Percentiles rank a stretch among this genome's conserved stretches.
phyloP scores from a whole-genome alignment of 2,329 filamentous ascomycete species.

The Penicillium sp. region DNA sequence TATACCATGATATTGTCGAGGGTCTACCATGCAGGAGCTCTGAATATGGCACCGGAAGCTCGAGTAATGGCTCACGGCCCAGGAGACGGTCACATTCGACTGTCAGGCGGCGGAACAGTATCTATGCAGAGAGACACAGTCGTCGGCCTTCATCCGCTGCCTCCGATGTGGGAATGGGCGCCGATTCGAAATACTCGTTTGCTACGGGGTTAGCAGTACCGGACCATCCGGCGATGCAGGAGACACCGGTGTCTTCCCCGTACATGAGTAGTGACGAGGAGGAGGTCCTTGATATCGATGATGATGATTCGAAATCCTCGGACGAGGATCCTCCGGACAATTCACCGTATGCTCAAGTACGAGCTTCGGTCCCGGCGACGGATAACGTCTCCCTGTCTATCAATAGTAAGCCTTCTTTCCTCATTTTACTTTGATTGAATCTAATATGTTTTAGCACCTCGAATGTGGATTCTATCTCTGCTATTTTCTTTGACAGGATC shows the following conservation, averaged over 20 bases:
- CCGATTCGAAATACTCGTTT: slow-evolving; percentile 34
- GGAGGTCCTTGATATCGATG: slow-evolving; percentile 28
- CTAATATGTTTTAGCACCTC: slow-evolving; percentile 51
- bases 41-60: slow-evolving; percentile 16
- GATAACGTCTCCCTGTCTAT: slow-evolving; percentile 77
- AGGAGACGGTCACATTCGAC: slow-evolving; percentile 18
- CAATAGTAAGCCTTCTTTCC: slow-evolving; percentile 50
- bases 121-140: slow-evolving; percentile 13
- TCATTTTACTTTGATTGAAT: not conserved
- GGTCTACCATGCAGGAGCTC: slow-evolving; percentile 8
- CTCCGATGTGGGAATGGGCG: slow-evolving; percentile 33
- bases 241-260: slow-evolving; percentile 24
- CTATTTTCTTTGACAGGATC: slow-evolving; percentile 77
- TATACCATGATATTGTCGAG: not conserved
- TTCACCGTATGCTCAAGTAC: slow-evolving; percentile 65
- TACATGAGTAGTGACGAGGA: slow-evolving; percentile 23
- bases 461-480: slow-evolving; percentile 80
- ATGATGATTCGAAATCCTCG: slow-evolving; percentile 29
- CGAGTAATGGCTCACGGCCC: slow-evolving; percentile 7
- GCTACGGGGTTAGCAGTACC: slow-evolving; percentile 28
- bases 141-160: slow-evolving; percentile 29
- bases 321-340: slow-evolving; percentile 38
- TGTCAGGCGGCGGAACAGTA: slow-evolving; percentile 15
- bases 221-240: slow-evolving; percentile 24
- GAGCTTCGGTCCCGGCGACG: slow-evolving; percentile 71